Base-by-base conservation (phyloP, 257 asterid species). In the Schizonepeta tenuifolia region DNA sequence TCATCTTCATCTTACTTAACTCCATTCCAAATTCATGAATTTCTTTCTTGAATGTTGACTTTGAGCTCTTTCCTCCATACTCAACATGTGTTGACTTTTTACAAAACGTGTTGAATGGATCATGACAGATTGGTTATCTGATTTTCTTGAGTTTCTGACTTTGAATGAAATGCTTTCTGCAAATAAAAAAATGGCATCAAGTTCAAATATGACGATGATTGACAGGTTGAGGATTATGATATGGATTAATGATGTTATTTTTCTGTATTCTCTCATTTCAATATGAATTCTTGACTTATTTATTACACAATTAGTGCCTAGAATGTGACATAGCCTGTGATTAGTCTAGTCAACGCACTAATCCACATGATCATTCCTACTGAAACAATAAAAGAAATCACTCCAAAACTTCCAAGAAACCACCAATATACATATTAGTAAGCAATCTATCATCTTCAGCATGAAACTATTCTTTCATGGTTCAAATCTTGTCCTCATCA, bases 101-200 rank as follows among this genome's bases (percentile, higher is more conserved):
- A 36, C 54, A n/a, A 67, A 72, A 61, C 76, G 81, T 74, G 81
- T 80, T 14, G 18, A 58, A 62, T 24, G 60, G 71, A 72, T 72
- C 58, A 67, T 9, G 12, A 26, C 53, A 26, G 14, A 50, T 13
- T 10, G 24, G 7, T 68, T 44, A 8, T 50, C 41, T 6, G n/a
- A 11, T 50, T 62, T 68, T 17, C 38, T 54, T 1, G 31, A 61
- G 56, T 10, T 57, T 55, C 46, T 75, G 78, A 79, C 78, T 74
- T 74, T 57, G 67, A 69, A 63, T 56, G 20, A 46, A 10, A 17
- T 17, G 56, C 53, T 11, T 36, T 67, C 2, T n/a, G n/a, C n/a
- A 31, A 31, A 47, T n/a, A 15, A 47, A 47, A n/a, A 47, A 47
- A 15, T 6, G 53, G 8, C 8, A 14, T 47, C 50, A 58, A 40